Percentiles rank a stretch among this genome's conserved stretches.
Conservation (phyloP, 805 yeast genomes). For the Candida xiaguanensis region DNA sequence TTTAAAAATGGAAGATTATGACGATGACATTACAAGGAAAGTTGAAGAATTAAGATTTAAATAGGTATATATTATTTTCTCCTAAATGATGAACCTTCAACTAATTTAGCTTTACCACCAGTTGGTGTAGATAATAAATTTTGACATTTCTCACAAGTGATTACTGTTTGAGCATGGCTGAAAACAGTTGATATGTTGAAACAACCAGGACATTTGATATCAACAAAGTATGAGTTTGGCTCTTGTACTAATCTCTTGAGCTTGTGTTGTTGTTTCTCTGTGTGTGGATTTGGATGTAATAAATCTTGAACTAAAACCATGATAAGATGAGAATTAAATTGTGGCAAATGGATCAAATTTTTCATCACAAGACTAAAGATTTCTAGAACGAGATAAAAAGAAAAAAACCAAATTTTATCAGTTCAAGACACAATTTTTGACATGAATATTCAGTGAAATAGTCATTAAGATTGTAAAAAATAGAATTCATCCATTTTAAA, state of each 20-base stretch:
- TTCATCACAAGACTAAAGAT: not conserved
- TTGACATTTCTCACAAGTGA: slow-evolving; percentile 39
- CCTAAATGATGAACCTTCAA: slow-evolving; percentile 42
- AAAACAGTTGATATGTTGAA: slow-evolving; percentile 39
- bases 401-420: too few species aligned
- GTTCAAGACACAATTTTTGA: too few species aligned
- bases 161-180: slow-evolving; percentile 42
- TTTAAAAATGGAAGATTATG: slow-evolving; percentile 21
- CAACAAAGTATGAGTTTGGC: slow-evolving; percentile 42
- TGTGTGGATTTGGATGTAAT: slow-evolving; percentile 37
- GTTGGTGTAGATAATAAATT: slow-evolving; percentile 39
- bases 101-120: slow-evolving; percentile 42
- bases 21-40: slow-evolving; percentile 13
- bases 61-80: slow-evolving; percentile 22
- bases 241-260: slow-evolving; percentile 38
- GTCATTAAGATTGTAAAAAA: too few species aligned
- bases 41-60: not conserved
- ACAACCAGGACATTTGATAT: slow-evolving; percentile 41
- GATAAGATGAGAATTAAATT: not conserved
- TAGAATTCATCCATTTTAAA: too few species aligned
- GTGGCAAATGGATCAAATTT: slow-evolving; percentile 1
- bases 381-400: too few species aligned
- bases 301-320: slow-evolving; percentile 44
- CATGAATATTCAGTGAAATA: too few species aligned
- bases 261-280: slow-evolving; percentile 37